Evolutionary conservation across 805 yeast genomes (phyloP).

Genomic region (Candida loeiensis): DNA sequence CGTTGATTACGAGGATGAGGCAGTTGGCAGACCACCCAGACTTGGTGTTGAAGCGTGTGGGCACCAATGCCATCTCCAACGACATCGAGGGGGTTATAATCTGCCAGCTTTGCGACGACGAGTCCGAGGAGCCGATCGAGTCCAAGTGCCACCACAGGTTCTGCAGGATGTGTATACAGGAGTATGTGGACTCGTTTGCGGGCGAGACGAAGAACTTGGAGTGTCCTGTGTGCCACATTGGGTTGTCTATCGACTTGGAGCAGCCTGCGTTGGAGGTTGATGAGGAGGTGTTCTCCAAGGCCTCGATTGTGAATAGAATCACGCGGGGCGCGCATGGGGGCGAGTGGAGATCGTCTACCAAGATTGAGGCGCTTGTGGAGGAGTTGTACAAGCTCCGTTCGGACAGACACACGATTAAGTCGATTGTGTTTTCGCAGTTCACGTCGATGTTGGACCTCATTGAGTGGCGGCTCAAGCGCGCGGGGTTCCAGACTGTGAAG

Average conservation of each 20-base stretch:
- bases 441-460: slow-evolving; percentile 94
- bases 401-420: slow-evolving; percentile 83
- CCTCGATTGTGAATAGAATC: slow-evolving; percentile 80
- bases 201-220: slow-evolving; percentile 60
- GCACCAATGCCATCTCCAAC: slow-evolving; percentile 30
- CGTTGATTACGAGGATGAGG: slow-evolving; percentile 94
- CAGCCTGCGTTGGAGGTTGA: slow-evolving; percentile 81
- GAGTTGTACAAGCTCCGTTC: slow-evolving; percentile 84
- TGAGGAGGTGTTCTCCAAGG: slow-evolving; percentile 54
- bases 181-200: slow-evolving; percentile 78
- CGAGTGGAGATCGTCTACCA: slow-evolving; percentile 91
- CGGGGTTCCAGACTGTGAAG: slow-evolving; percentile 93
- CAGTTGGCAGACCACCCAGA: slow-evolving; percentile 99
- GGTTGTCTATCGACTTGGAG: slow-evolving; percentile 81
- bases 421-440: slow-evolving; percentile 96
- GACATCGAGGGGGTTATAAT: slow-evolving; percentile 57
- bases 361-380: slow-evolving; percentile 93
- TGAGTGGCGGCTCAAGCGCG: slow-evolving; percentile 92
- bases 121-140: slow-evolving; percentile 95
- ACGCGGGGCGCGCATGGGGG: slow-evolving; percentile 67
- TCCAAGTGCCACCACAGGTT: slow-evolving; percentile 92
- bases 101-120: slow-evolving; percentile 94
- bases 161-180: slow-evolving; percentile 88
- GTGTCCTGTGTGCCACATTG: slow-evolving; percentile 97
- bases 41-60: slow-evolving; percentile 73